Conservation (phyloP, 805 yeast genomes). For the Henningerozyma blattae region DNA sequence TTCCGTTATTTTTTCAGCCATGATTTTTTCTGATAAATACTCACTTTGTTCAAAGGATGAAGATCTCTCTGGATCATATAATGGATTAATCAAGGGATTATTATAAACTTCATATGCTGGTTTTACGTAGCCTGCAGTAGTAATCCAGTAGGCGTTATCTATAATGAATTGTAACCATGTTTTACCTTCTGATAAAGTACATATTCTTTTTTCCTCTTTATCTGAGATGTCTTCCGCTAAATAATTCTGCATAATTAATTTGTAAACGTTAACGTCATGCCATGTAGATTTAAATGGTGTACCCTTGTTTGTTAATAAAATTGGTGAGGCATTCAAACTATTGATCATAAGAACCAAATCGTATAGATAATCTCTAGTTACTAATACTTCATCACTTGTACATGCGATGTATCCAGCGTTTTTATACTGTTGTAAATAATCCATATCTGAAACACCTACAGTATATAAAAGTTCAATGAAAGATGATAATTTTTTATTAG, state of each 20-base stretch:
- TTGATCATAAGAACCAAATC: slow-evolving; percentile 12
- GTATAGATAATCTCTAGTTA: slow-evolving; percentile 14
- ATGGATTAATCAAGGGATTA: not conserved
- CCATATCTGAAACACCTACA: slow-evolving; percentile 13
- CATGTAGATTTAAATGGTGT: slow-evolving; percentile 16
- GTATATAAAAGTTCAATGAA: slow-evolving; percentile 12
- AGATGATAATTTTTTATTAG: slow-evolving; percentile 1
- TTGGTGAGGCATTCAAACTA: slow-evolving; percentile 3
- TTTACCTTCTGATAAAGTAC: slow-evolving; percentile 13
- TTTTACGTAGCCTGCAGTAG: slow-evolving; percentile 18
- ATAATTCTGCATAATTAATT: slow-evolving; percentile 4
- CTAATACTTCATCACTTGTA: slow-evolving; percentile 22
- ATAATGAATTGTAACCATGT: slow-evolving; percentile 23
- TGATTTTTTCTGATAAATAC: slow-evolving; percentile 1
- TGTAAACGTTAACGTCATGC: slow-evolving; percentile 14
- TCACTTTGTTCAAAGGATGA: not conserved
- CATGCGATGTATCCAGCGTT: slow-evolving; percentile 18
- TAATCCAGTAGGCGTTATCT: slow-evolving; percentile 19
- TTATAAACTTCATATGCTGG: slow-evolving; percentile 15
- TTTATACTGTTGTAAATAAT: slow-evolving; percentile 3
- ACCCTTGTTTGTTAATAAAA: slow-evolving; percentile 7
- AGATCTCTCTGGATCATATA: not conserved
- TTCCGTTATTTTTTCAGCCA: slow-evolving; percentile 4
- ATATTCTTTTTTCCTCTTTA: slow-evolving; percentile 2
- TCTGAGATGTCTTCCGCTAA: slow-evolving; percentile 11